Base-by-base conservation (phyloP, 169 alveolate genomes). In the Cryptosporidium bovis region DNA sequence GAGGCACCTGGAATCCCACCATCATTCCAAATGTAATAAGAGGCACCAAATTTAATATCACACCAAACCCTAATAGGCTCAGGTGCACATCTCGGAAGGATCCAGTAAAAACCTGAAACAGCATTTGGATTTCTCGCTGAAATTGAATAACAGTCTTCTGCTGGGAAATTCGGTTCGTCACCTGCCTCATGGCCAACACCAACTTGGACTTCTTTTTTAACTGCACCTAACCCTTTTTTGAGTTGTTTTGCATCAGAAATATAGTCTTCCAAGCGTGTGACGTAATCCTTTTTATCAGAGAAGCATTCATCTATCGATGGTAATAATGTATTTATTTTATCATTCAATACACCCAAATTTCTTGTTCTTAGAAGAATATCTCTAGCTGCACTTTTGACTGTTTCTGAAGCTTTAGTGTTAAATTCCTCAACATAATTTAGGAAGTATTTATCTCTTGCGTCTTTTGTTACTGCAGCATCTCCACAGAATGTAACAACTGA, bases 21-120 rank as follows among this genome's bases (percentile, higher is more conserved):
- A 51, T 92, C 93, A 65, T 91, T 84, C 94, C 93, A 87, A 2
- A 93, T 90, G 82, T 92, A 95, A 77, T 95, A 95, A 13, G 97
- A 93, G 24, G 95, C 93, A 31, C 96, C 97, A 2, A 92, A 89
- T 51, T 89, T 84, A 94, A 94, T 95, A 62, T 95, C 97, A 77
- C 98, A 95, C 91, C 94, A 95, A 48, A 92, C 97, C 34, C 97
- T 82, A 64, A 95, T 64, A 12, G 97, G 96, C 46, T 92, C 94
- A 29, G 93, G 90, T 12, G 97, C 82, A 66, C 98, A 95, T 56
- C 92, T 83, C 8, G 98, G 97, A 67, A 90, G 92, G 48, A 95
- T 93, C 98, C 98, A 95, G 87, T 95, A 95, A 90, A 95, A 95
- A 51, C 98, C 98, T 12, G 97, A 95, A 31, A 91, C 92, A 0